Evolutionary conservation across 345 rosid species (phyloP).

Genomic region (Hypericum perforatum): DNA sequence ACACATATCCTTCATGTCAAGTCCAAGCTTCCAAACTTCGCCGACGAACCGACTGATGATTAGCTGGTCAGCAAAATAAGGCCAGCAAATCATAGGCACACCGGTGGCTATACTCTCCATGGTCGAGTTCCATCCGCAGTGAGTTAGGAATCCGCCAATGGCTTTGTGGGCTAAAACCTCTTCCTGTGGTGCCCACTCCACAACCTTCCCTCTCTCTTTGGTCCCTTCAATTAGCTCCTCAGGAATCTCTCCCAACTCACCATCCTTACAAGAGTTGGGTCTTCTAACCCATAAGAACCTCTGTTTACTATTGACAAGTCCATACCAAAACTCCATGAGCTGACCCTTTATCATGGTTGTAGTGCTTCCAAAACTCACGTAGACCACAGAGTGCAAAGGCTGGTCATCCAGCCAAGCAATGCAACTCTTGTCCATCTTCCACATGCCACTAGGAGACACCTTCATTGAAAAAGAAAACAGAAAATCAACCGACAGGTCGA

Average conservation of each 20-base stretch:
- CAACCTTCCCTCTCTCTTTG: conserved; percentile 12
- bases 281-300: conserved; percentile 41
- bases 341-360: conserved; percentile 16
- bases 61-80: conserved; percentile 47
- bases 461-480: neutral
- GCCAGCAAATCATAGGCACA: conserved; percentile 75
- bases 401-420: conserved; percentile 38
- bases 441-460: conserved; percentile 16
- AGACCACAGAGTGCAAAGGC: conserved; percentile 26
- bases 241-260: neutral
- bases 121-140: conserved; percentile 75
- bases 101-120: conserved; percentile 50
- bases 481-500: no score
- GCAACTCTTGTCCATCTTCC: conserved; percentile 34
- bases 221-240: conserved; percentile 21
- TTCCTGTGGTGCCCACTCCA: conserved; percentile 38
- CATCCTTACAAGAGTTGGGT: conserved; percentile 8
- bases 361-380: conserved; percentile 40
- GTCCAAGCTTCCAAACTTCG: conserved; percentile 52
- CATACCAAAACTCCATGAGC: conserved; percentile 33
- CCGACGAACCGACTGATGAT: conserved; percentile 47
- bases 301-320: conserved; percentile 26
- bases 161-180: conserved; percentile 43
- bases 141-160: conserved; percentile 52
- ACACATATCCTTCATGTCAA: conserved; percentile 58